Base-by-base conservation (phyloP, 2,329 filamentous ascomycete genomes). In the Pseudocercospora fuligena region DNA sequence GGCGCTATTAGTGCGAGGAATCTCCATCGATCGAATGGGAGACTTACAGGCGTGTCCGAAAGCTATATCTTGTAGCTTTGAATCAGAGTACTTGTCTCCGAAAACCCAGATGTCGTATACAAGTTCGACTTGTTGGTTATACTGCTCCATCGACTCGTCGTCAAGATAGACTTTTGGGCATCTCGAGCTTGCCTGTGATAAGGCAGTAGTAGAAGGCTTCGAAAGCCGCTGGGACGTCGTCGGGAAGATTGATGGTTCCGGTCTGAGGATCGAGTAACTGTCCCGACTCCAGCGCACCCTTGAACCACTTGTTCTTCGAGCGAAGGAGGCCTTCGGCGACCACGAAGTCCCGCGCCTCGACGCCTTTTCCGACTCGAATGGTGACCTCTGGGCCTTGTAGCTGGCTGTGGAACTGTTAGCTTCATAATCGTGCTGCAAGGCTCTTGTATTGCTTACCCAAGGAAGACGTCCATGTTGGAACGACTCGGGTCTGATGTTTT, bases 231-330 rank as follows among this genome's bases (percentile, higher is more conserved):
- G 51, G 21, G 7, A 12, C 27, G 54, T 64, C 54, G 6, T 64
- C 61, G 5, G 61, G 61, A 8, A 59, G n/a, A 12, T 59, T 16
- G 36, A 64, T 64, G 54, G 53, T n/a, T 23, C 61, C 61, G 2
- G 53, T 59, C 11, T 23, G 54, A 27, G 23, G 9, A 16, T 64
- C 61, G 3, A 49, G 11, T 40, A 64, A 59, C 3, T 12, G 21
- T 6, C 36, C 51, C 21, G 36, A 4, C 21, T 47, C 53, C n/a
- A 63, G 33, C 5, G 61, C 61, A 29, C n/a, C 40, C 7, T 33
- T 1, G n/a, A 64, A 64, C 54, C 54, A 59, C 12, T 31, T 25
- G 23, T 40, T 59, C 25, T 27, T 25, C 3, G 5, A 1, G 40
- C 25, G 27, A 11, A 64, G 53, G 3, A 64, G 23, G 7, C n/a